Conservation (phyloP, 2,329 filamentous ascomycete species). For the Verticillium tricorpus region DNA sequence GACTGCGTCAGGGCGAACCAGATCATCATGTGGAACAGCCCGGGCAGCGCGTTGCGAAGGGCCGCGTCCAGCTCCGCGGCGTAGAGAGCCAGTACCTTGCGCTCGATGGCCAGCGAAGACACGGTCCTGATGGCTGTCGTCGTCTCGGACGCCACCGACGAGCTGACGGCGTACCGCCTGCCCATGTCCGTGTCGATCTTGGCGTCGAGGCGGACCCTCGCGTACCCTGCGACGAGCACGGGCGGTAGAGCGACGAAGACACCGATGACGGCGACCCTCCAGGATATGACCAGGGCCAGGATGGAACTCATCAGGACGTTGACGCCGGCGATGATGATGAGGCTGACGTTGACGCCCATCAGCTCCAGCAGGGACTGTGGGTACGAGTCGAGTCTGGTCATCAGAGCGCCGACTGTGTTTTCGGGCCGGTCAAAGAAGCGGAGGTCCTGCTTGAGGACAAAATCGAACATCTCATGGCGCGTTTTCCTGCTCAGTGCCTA, state of each 20-base stretch:
- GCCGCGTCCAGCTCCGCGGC: background rate
- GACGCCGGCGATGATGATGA: constrained; percentile 11
- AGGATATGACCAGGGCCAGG: constrained; percentile 30
- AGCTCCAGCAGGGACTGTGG: constrained; percentile 13
- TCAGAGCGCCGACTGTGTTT: constrained; percentile 18
- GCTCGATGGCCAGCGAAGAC: constrained; percentile 8
- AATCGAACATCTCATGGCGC: background rate
- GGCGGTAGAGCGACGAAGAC: constrained; percentile 17
- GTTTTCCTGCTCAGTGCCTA: background rate
- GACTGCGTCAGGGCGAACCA: constrained; percentile 22
- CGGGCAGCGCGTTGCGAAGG: constrained; percentile 1
- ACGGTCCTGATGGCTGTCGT: constrained; percentile 13
- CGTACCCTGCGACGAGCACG: constrained; percentile 13
- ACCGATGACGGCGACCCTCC: constrained; percentile 33
- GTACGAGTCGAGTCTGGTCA: constrained; percentile 17
- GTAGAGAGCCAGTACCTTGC: background rate
- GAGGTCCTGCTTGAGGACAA: constrained; percentile 17
- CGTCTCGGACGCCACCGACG: constrained; percentile 12
- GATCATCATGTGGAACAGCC: constrained; percentile 17
- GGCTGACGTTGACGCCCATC: constrained; percentile 13
- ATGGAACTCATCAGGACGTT: constrained; percentile 13
- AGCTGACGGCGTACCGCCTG: constrained; percentile 10
- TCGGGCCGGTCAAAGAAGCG: constrained; percentile 21
- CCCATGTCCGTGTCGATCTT: constrained; percentile 8
- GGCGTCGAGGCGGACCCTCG: constrained; percentile 11